Conservation (phyloP, 148 eudicot genomes). For the Silene conica region DNA sequence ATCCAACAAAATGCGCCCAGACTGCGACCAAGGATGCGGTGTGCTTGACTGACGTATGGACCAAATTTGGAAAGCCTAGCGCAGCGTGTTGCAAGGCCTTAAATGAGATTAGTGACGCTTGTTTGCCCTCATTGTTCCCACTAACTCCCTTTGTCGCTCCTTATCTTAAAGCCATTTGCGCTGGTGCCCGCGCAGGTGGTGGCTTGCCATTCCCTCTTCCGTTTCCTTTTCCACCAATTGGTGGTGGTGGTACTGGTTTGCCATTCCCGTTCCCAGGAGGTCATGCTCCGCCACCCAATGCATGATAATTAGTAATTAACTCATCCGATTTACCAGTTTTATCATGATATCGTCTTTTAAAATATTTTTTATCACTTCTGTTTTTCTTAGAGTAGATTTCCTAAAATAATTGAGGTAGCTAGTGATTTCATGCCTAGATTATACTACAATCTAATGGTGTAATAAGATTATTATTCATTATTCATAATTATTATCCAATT, state of each 20-base stretch:
- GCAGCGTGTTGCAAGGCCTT: constrained; percentile 3
- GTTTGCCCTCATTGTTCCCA: background rate
- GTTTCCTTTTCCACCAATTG: background rate
- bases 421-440: too few species aligned
- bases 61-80: background rate
- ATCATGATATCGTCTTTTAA: background rate
- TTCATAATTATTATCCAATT: too few species aligned
- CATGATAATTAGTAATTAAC: background rate
- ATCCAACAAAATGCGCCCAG: background rate
- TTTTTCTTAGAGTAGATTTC: too few species aligned
- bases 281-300: background rate
- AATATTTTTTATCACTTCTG: background rate
- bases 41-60: background rate
- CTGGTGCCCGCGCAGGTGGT: background rate
- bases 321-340: background rate
- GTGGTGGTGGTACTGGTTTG: background rate
- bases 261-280: background rate
- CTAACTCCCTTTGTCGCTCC: background rate
- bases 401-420: too few species aligned
- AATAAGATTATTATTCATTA: background rate
- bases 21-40: background rate
- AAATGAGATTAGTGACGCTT: background rate
- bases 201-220: background rate
- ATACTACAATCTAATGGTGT: background rate
- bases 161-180: background rate